phyloP scores from a whole-genome alignment of 805 yeast genomes.

The Tetrapisispora fleetii region DNA sequence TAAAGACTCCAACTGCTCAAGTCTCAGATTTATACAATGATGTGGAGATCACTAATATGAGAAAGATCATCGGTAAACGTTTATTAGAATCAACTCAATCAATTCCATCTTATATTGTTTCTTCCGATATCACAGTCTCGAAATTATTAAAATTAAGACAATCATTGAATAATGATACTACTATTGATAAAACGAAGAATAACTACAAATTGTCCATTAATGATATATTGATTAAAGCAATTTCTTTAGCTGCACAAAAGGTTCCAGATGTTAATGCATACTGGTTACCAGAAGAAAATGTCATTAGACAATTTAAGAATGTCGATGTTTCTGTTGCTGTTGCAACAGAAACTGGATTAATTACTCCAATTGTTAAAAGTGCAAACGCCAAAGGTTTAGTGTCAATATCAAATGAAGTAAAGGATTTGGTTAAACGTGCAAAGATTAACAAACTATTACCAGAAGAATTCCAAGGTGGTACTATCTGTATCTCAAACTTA shows the following conservation, averaged over 20 bases:
- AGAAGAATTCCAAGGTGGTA: constrained; percentile 98
- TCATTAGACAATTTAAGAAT: constrained; percentile 81
- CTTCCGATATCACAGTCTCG: constrained; percentile 76
- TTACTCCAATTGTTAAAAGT: constrained; percentile 88
- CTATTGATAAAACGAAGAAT: constrained; percentile 62
- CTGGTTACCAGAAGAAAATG: constrained; percentile 82
- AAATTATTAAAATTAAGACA: constrained; percentile 88
- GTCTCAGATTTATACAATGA: constrained; percentile 64
- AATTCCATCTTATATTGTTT: constrained; percentile 87
- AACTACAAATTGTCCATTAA: constrained; percentile 80
- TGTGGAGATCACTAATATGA: constrained; percentile 81
- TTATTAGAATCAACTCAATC: constrained; percentile 74
- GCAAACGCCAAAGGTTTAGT: constrained; percentile 84
- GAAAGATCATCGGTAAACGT: constrained; percentile 87
- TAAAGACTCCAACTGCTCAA: constrained; percentile 38
- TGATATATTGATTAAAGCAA: constrained; percentile 89
- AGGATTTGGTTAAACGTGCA: constrained; percentile 94
- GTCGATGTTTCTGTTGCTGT: constrained; percentile 98
- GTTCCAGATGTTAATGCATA: constrained; percentile 92
- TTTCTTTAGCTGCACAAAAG: constrained; percentile 79
- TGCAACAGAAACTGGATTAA: constrained; percentile 93
- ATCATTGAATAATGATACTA: constrained; percentile 49
- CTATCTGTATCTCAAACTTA: constrained; percentile 95
- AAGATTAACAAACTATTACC: constrained; percentile 87
- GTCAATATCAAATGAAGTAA: constrained; percentile 69